phyloP scores from a whole-genome alignment of 176 grass and related monocot species.

The Oryza australiensis region DNA sequence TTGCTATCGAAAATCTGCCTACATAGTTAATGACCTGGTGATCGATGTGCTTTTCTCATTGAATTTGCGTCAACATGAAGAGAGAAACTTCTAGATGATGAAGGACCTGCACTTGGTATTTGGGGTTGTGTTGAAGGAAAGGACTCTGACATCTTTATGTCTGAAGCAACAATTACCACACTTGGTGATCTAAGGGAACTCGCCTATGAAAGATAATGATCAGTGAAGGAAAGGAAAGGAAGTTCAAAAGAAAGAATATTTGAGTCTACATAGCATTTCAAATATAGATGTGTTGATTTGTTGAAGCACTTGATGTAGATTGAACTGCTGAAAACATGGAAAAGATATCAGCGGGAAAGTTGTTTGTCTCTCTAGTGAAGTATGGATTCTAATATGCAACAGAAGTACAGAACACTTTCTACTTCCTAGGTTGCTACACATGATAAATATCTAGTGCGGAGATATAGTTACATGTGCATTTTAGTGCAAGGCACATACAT shows the following conservation, averaged over 20 bases:
- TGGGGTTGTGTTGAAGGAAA: conserved; percentile 44
- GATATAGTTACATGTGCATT: not conserved
- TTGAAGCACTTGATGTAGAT: conserved; percentile 45
- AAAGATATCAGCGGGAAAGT: conserved; percentile 28
- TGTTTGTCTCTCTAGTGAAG: not conserved
- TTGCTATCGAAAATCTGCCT: conserved; percentile 56
- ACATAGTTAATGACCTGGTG: conserved; percentile 51
- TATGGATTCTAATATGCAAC: conserved; percentile 10
- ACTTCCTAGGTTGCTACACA: not conserved
- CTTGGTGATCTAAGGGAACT: conserved; percentile 11
- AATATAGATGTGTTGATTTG: not conserved
- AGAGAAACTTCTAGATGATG: conserved; percentile 27
- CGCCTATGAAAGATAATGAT: conserved; percentile 18
- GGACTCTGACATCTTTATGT: conserved; percentile 45
- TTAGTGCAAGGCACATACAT: not conserved
- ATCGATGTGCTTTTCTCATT: conserved; percentile 49
- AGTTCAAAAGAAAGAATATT: not conserved
- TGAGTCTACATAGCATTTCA: conserved; percentile 13
- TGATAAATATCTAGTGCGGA: conserved; percentile 3
- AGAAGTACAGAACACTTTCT: not conserved
- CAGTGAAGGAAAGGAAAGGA: not conserved
- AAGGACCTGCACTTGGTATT: conserved; percentile 30
- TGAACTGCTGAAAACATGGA: conserved; percentile 59
- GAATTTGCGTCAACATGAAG: conserved; percentile 43
- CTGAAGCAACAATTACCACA: conserved; percentile 31